Conservation (phyloP, 2,329 filamentous ascomycete species). For the Talaromyces sp. region DNA sequence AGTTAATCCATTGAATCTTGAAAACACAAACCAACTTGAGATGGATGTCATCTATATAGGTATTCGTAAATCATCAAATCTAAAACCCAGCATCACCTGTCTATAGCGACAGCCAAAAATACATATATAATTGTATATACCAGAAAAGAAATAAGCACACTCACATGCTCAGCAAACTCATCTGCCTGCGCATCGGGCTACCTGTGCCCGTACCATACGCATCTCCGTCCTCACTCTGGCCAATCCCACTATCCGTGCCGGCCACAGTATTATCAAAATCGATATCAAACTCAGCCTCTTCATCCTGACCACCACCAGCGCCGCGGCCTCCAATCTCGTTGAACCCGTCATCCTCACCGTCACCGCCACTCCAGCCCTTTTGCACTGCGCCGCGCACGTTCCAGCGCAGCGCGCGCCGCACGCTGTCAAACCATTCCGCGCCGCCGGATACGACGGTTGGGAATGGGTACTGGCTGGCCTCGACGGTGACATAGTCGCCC, state of each 20-base stretch:
- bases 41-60: too few species aligned
- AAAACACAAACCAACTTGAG: too few species aligned
- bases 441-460: constrained; percentile 87
- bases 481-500: constrained; percentile 93
- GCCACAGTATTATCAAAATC: constrained; percentile 62
- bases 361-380: constrained; percentile 64
- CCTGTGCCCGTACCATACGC: constrained; percentile 40
- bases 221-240: constrained; percentile 62
- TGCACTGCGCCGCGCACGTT: constrained; percentile 89
- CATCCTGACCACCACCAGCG: constrained; percentile 33
- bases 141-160: not conserved
- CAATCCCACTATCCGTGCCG: constrained; percentile 42
- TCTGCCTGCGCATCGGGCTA: constrained; percentile 64
- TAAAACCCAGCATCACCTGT: not conserved
- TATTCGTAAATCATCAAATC: not conserved
- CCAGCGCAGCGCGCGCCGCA: constrained; percentile 87
- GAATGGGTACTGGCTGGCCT: constrained; percentile 93
- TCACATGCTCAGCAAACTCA: constrained; percentile 64
- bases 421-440: constrained; percentile 94
- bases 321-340: constrained; percentile 45
- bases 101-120: too few species aligned
- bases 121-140: not conserved
- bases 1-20: too few species aligned
- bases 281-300: constrained; percentile 78
- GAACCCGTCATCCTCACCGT: constrained; percentile 12